These are phyloP conservation scores for Prunus campanulata DNA, from an alignment of 306 rosid genomes.

Conservation along the genomic window DNA sequence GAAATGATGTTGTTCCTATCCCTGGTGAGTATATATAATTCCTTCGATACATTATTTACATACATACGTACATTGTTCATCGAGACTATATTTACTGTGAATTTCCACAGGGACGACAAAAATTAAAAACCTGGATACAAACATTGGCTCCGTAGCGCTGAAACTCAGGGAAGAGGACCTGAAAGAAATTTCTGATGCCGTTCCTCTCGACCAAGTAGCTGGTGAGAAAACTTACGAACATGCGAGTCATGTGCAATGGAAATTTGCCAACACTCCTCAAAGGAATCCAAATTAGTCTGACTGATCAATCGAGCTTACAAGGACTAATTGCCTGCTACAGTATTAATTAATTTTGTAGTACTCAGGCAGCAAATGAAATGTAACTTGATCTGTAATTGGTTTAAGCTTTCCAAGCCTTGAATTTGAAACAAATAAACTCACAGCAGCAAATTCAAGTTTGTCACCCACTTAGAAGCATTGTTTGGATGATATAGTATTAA, in stretches of 20 bases:
- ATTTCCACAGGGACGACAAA: conserved; percentile 43
- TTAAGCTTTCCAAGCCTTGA: too few species aligned
- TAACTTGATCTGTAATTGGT: too few species aligned
- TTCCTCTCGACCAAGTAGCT: conserved; percentile 42
- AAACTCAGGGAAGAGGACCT: conserved; percentile 36
- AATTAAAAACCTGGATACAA: conserved; percentile 45
- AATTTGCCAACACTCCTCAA: conserved; percentile 49
- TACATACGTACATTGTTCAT: neutral
- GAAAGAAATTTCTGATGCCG: conserved; percentile 45
- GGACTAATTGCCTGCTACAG: neutral
- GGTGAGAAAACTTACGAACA: conserved; percentile 28
- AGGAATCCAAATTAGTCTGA: neutral
- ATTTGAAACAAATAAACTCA: too few species aligned
- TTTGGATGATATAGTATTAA: too few species aligned
- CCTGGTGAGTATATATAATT: conserved; percentile 29
- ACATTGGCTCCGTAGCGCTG: conserved; percentile 42
- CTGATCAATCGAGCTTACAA: neutral
- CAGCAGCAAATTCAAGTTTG: too few species aligned
- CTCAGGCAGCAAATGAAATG: neutral
- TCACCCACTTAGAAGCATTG: too few species aligned
- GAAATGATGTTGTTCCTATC: conserved; percentile 54
- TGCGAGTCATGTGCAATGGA: conserved; percentile 16
- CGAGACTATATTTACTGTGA: neutral
- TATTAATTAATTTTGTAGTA: neutral
- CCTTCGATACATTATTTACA: too few species aligned